Conservation (phyloP, 768 basidiomycete genomes). For the Boletus sensibilis region DNA sequence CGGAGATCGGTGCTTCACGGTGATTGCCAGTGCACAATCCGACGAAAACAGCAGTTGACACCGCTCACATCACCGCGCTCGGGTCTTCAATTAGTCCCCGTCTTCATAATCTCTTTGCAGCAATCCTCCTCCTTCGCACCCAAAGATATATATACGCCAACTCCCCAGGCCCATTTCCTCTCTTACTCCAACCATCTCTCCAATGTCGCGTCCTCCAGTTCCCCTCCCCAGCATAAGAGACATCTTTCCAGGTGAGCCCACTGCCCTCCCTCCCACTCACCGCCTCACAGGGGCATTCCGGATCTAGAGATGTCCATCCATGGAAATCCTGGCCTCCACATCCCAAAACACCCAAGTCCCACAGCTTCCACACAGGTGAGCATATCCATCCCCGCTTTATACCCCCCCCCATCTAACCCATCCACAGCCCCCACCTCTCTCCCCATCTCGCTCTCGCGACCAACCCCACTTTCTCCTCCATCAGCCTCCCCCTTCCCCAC, state of each 20-base stretch:
- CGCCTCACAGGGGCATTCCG: conserved; percentile 8
- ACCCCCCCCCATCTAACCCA: not conserved
- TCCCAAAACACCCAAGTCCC: not conserved
- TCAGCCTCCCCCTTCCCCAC: conserved; percentile 22
- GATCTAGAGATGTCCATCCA: conserved; percentile 25
- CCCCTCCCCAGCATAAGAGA: conserved; percentile 52
- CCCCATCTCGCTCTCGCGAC: not conserved
- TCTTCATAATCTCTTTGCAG: conserved; percentile 11
- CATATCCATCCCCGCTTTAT: conserved; percentile 1
- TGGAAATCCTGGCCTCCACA: not conserved
- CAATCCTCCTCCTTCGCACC: conserved; percentile 1
- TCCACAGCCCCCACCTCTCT: conserved; percentile 2
- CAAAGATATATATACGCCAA: conserved; percentile 14
- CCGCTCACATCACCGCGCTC: conserved; percentile 22
- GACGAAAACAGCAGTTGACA: conserved; percentile 5
- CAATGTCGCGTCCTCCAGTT: conserved; percentile 28
- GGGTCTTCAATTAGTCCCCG: conserved; percentile 24
- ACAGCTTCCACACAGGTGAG: conserved; percentile 8
- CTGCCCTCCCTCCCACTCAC: not conserved
- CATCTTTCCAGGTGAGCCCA: conserved; percentile 50
- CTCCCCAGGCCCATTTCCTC: not conserved
- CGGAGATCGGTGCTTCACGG: conserved; percentile 25
- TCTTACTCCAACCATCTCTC: not conserved
- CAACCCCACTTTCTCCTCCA: conserved; percentile 6
- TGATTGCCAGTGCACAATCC: conserved; percentile 22